Percentiles rank a stretch among this genome's conserved stretches.
These are phyloP conservation scores for Friedmanniomyces simplex DNA, from an alignment of 495 filamentous ascomycete species.

Conservation along the genomic window DNA sequence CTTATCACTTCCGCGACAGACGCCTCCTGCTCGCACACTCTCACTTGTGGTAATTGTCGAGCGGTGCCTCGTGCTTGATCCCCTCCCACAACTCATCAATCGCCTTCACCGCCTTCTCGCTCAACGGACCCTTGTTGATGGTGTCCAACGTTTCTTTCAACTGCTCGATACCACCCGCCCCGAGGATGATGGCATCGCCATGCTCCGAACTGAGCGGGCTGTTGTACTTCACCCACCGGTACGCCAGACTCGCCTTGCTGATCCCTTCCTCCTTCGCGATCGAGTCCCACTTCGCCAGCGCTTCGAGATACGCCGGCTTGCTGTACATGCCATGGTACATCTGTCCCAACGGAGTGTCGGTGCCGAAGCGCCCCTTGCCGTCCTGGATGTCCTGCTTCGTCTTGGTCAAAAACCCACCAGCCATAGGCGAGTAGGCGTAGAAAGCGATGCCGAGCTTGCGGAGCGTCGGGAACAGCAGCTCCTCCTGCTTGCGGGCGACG, in stretches of 20 bases:
- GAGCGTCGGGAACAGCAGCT: slow-evolving; percentile 29
- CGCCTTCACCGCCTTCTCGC: slow-evolving; percentile 29
- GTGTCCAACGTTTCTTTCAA: slow-evolving; percentile 40
- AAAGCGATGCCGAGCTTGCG: slow-evolving; percentile 28
- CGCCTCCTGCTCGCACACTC: too few relatives aligned
- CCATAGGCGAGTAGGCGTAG: slow-evolving; percentile 33
- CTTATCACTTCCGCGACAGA: too few relatives aligned
- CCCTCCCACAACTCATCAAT: slow-evolving; percentile 44
- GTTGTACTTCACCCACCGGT: slow-evolving; percentile 21
- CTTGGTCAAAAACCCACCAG: slow-evolving; percentile 31
- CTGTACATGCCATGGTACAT: slow-evolving; percentile 38
- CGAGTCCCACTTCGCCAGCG: slow-evolving; percentile 26
- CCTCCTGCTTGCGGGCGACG: slow-evolving; percentile 30
- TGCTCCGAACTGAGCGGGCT: slow-evolving; percentile 8
- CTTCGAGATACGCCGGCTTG: slow-evolving; percentile 45
- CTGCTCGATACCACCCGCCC: slow-evolving; percentile 34
- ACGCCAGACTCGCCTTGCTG: slow-evolving; percentile 37
- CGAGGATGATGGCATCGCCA: slow-evolving; percentile 19
- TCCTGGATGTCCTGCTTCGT: slow-evolving; percentile 26
- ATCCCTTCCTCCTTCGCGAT: slow-evolving; percentile 41
- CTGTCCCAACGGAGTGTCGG: slow-evolving; percentile 11
- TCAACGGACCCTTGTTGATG: slow-evolving; percentile 41
- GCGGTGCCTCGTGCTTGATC: slow-evolving; percentile 16
- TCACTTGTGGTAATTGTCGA: slow-evolving; percentile 10
- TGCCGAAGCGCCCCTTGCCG: slow-evolving; percentile 12